Percentiles rank a stretch among this genome's conserved stretches.
phyloP scores from a whole-genome alignment of 371 early-diverging fungal genomes.

The Racocetra persica region DNA sequence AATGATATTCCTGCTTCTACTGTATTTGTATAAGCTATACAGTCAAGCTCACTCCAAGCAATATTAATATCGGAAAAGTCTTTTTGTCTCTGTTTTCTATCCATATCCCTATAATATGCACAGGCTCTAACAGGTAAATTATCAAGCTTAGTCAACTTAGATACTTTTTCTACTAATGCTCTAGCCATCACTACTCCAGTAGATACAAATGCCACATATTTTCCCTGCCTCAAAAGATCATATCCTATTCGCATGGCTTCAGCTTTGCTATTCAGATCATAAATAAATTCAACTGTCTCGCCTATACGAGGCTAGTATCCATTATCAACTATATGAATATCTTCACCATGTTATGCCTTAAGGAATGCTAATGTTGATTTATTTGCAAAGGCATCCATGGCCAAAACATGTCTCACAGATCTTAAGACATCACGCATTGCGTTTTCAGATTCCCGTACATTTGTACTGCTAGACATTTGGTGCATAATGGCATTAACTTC shows the following conservation, averaged over 20 bases:
- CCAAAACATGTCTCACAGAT: not conserved
- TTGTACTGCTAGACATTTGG: not conserved
- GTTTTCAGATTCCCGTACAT: slow-evolving; percentile 23
- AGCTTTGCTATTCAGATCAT: not conserved
- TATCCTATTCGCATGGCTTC: slow-evolving; percentile 24
- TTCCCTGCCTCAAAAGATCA: not conserved
- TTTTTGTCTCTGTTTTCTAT: slow-evolving; percentile 14
- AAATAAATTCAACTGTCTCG: not conserved
- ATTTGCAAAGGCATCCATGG: slow-evolving; percentile 29
- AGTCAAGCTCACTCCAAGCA: not conserved
- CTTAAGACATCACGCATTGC: slow-evolving; percentile 21
- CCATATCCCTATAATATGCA: slow-evolving; percentile 28
- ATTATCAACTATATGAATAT: slow-evolving; percentile 15
- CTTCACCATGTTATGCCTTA: slow-evolving; percentile 3
- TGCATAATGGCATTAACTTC: not conserved
- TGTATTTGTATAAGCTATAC: not conserved
- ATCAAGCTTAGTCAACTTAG: no score
- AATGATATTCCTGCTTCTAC: not conserved
- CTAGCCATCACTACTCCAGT: no score
- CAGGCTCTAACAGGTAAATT: not conserved
- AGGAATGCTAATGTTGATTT: slow-evolving; percentile 10
- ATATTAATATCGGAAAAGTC: slow-evolving; percentile 3
- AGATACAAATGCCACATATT: not conserved
- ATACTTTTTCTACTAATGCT: no score
- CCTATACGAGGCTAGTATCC: not conserved